Base-by-base conservation (phyloP, 176 grass and related monocot genomes). In the Saccharum officinarum region DNA sequence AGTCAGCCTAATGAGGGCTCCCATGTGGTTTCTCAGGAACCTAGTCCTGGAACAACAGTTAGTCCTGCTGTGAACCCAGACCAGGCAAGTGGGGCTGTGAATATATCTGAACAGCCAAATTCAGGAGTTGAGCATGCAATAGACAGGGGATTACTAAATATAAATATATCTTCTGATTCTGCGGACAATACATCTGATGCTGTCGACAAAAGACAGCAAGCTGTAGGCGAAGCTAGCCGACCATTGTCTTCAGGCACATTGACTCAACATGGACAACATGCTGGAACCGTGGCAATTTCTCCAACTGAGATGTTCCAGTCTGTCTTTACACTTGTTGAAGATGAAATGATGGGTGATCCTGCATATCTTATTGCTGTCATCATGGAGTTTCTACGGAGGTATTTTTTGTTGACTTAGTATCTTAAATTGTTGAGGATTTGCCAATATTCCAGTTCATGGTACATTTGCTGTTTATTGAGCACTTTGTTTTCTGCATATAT, bases 331-430 rank as follows among this genome's bases (percentile, higher is more conserved):
- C 77, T 85, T 77, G 89, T 98, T 79, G 97, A 98, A 84, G 97
- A 98, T 85, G 93, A 98, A 92, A 94, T 98, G 93, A 93, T 87
- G 55, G 86, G 87, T 82, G 97, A 98, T 22, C 97, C 91, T 79
- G 79, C 89, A 62, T 98, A 98, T 83, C 87, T 98, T 82, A 83
- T 94, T 86, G 79, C 90, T 75, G 80, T 94, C 84, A 89, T 94
- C 80, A 70, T 94, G 36, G 97, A 98, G 88, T 95, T 94, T 79
- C 36, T 98, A 47, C 86, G 73, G 70, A 94, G 97, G 97, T 95
- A 90, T 69, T 70, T 78, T 5, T 70, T 91, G 10, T 83, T 78
- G 40, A 69, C 47, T 75, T 85, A 78, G 20, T 79, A 33, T 78
- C 22, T 41, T 59, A 65, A 85, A 62, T 50, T 73, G 55, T 40